Evolutionary conservation across 768 basidiomycete genomes (phyloP).

Genomic region (Gautieria morchelliformis): DNA sequence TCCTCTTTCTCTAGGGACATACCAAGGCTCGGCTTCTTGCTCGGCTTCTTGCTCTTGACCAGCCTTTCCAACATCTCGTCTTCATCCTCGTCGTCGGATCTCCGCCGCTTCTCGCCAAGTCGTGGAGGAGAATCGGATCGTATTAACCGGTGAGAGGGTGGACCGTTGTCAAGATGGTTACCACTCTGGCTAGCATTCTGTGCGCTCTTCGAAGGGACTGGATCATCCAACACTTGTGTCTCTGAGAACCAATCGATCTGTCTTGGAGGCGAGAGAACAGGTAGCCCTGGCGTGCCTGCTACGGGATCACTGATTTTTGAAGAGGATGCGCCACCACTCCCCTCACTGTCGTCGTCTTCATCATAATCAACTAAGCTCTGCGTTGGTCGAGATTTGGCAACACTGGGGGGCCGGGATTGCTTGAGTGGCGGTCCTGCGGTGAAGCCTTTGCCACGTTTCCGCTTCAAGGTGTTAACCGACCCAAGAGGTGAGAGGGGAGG

Average conservation of each 20-base stretch:
- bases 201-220: neutral
- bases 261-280: neutral
- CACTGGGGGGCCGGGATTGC: conserved; percentile 26
- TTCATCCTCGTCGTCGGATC: conserved; percentile 62
- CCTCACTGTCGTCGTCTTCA: conserved; percentile 43
- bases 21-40: conserved; percentile 43
- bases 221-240: neutral
- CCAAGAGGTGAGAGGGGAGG: conserved; percentile 18
- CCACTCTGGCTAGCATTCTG: neutral
- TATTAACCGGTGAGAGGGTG: conserved; percentile 24
- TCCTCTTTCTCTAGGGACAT: conserved; percentile 29
- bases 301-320: neutral
- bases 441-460: conserved; percentile 33
- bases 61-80: conserved; percentile 54
- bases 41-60: conserved; percentile 45
- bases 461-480: conserved; percentile 37
- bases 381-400: conserved; percentile 35
- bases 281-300: neutral
- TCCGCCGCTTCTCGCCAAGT: conserved; percentile 58
- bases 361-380: conserved; percentile 67
- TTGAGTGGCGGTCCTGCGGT: conserved; percentile 27
- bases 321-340: conserved; percentile 5
- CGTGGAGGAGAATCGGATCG: conserved; percentile 35
- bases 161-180: conserved; percentile 20
- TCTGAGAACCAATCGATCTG: conserved; percentile 2